phyloP scores from a whole-genome alignment of 2,329 filamentous ascomycete species.

The Cladosporium sp. region DNA sequence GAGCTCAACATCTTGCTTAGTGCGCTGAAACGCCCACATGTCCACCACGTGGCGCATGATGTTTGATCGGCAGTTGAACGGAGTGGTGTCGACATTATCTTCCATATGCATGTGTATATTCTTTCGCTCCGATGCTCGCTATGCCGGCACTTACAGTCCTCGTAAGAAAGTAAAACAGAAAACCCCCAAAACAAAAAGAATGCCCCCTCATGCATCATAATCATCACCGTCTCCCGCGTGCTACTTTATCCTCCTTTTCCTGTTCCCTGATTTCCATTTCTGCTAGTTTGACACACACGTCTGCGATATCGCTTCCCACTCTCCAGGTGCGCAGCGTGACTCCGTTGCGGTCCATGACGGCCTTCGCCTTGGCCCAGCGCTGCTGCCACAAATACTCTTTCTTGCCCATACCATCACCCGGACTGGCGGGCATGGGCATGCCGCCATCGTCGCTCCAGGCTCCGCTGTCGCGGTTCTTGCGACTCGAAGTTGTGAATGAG shows the following conservation, averaged over 20 bases:
- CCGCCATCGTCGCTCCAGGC: slow-evolving; percentile 30
- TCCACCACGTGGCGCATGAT: background rate
- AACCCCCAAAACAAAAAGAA: background rate
- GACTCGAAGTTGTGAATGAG: slow-evolving; percentile 18
- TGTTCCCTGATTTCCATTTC: slow-evolving; percentile 53
- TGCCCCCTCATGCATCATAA: background rate
- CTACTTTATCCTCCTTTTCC: slow-evolving; percentile 23
- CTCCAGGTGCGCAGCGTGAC: slow-evolving; percentile 74
- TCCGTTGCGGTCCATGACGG: slow-evolving; percentile 62
- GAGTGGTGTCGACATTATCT: background rate
- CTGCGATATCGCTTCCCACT: slow-evolving; percentile 67
- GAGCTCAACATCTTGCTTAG: background rate
- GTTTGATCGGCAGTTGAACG: background rate
- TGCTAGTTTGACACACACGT: slow-evolving; percentile 66
- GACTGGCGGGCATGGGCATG: slow-evolving; percentile 28
- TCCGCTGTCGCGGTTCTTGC: slow-evolving; percentile 29
- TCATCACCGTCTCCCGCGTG: slow-evolving; percentile 1
- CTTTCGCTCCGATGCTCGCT: background rate
- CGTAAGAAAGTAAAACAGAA: background rate
- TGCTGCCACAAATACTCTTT: slow-evolving; percentile 72
- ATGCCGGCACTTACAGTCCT: background rate
- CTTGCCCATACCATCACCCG: slow-evolving; percentile 55
- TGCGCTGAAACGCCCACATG: background rate
- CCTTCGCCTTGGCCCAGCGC: slow-evolving; percentile 65
- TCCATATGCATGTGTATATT: background rate